These are phyloP conservation scores for Ormosia semicastrata DNA, from an alignment of 306 rosid genomes.

Conservation along the genomic window DNA sequence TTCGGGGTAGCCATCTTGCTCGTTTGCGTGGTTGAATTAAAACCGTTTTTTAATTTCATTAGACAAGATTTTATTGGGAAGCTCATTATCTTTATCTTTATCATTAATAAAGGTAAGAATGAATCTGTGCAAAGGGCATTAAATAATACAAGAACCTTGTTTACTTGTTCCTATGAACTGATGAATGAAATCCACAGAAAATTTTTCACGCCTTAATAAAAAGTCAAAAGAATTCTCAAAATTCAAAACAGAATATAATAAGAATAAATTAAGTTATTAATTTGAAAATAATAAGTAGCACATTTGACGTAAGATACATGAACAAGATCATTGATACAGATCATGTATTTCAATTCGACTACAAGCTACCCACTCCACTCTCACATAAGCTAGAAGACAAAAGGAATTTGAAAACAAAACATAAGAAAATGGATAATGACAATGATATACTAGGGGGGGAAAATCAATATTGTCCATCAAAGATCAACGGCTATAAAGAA, in stretches of 20 bases:
- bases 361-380: conserved; percentile 7
- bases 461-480: neutral
- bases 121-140: neutral
- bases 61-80: neutral
- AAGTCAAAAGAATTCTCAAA: neutral
- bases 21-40: neutral
- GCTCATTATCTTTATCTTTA: neutral
- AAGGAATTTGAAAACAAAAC: neutral
- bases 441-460: neutral
- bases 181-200: neutral
- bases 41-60: neutral
- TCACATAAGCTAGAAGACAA: neutral
- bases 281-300: neutral
- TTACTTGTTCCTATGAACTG: neutral
- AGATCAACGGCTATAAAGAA: conserved; percentile 18
- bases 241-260: neutral
- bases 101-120: neutral
- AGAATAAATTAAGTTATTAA: neutral
- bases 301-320: neutral
- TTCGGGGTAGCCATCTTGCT: too few relatives aligned
- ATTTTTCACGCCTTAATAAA: neutral
- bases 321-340: neutral
- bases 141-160: neutral
- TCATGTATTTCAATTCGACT: neutral
- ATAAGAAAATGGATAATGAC: neutral